Conservation (phyloP, 129 eudicot genomes). For the Lactuca sativa region DNA sequence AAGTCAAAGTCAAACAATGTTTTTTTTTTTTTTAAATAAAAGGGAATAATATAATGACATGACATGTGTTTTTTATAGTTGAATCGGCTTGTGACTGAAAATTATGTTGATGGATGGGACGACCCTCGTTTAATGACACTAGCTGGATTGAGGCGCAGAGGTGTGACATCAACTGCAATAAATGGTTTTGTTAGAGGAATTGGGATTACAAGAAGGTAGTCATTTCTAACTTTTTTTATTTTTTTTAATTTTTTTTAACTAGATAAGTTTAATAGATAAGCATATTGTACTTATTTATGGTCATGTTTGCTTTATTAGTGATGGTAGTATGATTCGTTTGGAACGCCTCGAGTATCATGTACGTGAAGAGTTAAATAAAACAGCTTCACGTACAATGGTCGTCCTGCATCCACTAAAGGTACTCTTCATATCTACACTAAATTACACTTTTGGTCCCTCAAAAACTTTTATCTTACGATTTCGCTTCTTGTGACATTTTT, state of each 20-base stretch:
- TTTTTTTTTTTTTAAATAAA: neutral
- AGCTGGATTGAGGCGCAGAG: slow-evolving; percentile 92
- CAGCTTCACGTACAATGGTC: slow-evolving; percentile 88
- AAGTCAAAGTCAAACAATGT: neutral
- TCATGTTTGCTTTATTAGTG: slow-evolving; percentile 50
- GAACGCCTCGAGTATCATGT: slow-evolving; percentile 86
- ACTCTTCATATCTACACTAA: neutral
- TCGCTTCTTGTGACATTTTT: too few species aligned
- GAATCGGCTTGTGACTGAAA: slow-evolving; percentile 92
- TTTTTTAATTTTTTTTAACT: neutral
- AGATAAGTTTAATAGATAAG: neutral
- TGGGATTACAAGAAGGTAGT: slow-evolving; percentile 94
- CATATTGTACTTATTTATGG: neutral
- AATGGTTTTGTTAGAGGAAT: slow-evolving; percentile 88
- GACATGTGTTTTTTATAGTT: slow-evolving; percentile 44
- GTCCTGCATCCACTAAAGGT: slow-evolving; percentile 94
- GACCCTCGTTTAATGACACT: slow-evolving; percentile 99
- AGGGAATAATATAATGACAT: too few species aligned
- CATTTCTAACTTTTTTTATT: neutral
- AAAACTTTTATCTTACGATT: too few species aligned
- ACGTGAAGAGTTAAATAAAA: slow-evolving; percentile 89
- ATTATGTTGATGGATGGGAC: slow-evolving; percentile 98
- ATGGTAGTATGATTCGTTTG: slow-evolving; percentile 69
- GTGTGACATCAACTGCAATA: slow-evolving; percentile 83
- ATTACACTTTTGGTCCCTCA: too few species aligned